These are phyloP conservation scores for Populus nigra DNA, from an alignment of 345 rosid species.

Conservation along the genomic window DNA sequence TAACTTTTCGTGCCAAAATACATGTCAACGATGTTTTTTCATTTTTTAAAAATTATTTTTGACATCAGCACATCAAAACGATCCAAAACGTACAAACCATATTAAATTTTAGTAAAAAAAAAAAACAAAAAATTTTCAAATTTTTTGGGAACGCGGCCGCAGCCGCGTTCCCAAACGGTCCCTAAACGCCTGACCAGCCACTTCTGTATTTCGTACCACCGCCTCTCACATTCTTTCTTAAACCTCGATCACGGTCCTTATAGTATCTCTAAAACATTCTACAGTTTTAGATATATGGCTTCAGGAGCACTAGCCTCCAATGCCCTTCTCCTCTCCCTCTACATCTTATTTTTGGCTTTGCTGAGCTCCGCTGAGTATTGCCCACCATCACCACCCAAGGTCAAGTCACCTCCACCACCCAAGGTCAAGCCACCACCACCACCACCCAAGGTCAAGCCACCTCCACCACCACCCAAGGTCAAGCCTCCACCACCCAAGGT, in stretches of 20 bases:
- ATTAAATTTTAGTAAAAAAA: too few species aligned
- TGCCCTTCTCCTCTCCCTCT: conserved; percentile 28
- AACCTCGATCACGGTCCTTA: background rate
- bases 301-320: conserved; percentile 12
- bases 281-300: conserved; percentile 24
- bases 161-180: too few species aligned
- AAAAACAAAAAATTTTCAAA: too few species aligned
- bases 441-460: background rate
- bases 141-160: too few species aligned
- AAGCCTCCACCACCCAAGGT: too few species aligned
- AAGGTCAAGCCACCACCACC: background rate
- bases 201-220: background rate
- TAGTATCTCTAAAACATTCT: background rate
- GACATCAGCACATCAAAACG: too few species aligned
- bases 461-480: background rate
- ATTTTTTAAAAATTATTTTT: too few species aligned
- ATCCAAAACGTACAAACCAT: too few species aligned
- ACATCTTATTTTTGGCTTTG: conserved; percentile 24
- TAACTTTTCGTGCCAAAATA: too few species aligned
- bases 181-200: background rate
- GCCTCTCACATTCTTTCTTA: too few species aligned
- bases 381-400: background rate
- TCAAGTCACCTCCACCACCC: background rate
- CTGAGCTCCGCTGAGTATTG: background rate
- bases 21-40: too few species aligned